Base-by-base conservation (phyloP, 2,329 filamentous ascomycete species). In the Sporothrix mexicana region DNA sequence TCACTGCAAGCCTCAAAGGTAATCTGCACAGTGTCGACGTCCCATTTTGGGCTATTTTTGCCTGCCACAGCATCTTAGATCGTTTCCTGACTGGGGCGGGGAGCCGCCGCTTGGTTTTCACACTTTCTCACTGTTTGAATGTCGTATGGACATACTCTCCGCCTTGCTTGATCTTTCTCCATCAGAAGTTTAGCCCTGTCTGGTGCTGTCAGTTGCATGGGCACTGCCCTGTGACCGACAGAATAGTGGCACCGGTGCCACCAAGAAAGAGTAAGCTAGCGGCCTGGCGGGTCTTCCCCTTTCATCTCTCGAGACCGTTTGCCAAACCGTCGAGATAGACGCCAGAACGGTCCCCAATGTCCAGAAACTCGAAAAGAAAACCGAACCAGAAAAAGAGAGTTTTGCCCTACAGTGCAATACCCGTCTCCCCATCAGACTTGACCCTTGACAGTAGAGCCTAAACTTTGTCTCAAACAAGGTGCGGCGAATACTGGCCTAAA, bases 41-140 rank as follows among this genome's bases (percentile, higher is more conserved):
- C 4, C 61, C 25, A 5, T 25, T 66, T 25, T 23, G 41, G 20
- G 41, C 61, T 64, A 47, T 66, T 45, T 43, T 45, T 64, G 61
- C 36, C 41, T 8, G 61, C n/a, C n/a, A 64, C 51, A 23, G n/a
- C n/a, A n/a, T n/a, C n/a, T n/a, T 64, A 23, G 45, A 47, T 66
- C 45, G 61, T 25, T 64, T 47, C 13, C 61, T 66, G 17, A 43
- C 36, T 41, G 5, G 61, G 55, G 41, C 61, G 61, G 61, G 20
- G n/a, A 47, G 36, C 20, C 41, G 41, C 9, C 20, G 51, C 20
- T 20, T n/a, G 8, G 5, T 13, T 47, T n/a, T 66, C 20, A 17
- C 2, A 6, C 23, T 15, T 9, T 41, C 57, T 41, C 30, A 36
- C 55, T 5, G 12, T n/a, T 41, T 25, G 20, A 23, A 36, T 1